A percentile compares a stretch with the other conserved stretches of the same genome.
These are phyloP conservation scores for Backusella tarrabulga DNA, from an alignment of 192 early-diverging fungal genomes.

Conservation along the genomic window DNA sequence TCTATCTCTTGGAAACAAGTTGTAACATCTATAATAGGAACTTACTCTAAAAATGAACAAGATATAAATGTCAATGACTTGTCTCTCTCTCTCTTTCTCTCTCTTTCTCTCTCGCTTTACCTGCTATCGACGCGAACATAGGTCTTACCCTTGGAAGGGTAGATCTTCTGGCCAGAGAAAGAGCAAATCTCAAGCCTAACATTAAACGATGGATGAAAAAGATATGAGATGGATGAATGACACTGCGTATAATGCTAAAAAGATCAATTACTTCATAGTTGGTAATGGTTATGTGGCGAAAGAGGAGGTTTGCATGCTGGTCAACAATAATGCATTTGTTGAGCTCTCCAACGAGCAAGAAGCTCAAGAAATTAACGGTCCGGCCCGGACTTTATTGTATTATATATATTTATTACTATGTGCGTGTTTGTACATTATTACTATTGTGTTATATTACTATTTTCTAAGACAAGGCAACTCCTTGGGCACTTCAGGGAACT, in stretches of 20 bases:
- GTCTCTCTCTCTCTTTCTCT: not conserved
- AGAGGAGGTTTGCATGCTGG: constrained; percentile 1
- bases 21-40: not conserved
- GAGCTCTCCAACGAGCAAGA: not conserved
- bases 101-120: constrained; percentile 21
- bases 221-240: constrained; percentile 12
- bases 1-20: not conserved
- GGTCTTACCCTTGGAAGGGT: constrained; percentile 96
- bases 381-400: not conserved
- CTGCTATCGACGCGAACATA: constrained; percentile 91
- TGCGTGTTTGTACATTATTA: not conserved
- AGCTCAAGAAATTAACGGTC: not conserved
- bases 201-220: not conserved
- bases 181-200: constrained; percentile 87
- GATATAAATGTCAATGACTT: not conserved
- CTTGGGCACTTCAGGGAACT: constrained; percentile 49
- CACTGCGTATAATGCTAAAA: not conserved
- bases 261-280: constrained; percentile 10
- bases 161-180: constrained; percentile 99
- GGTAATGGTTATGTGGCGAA: constrained; percentile 6
- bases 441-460: not conserved
- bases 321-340: not conserved
- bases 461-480: constrained; percentile 8
- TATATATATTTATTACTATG: not conserved
- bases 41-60: not conserved